phyloP scores from a whole-genome alignment of 1,284 basidiomycete species.

The Malassezia furfur region DNA sequence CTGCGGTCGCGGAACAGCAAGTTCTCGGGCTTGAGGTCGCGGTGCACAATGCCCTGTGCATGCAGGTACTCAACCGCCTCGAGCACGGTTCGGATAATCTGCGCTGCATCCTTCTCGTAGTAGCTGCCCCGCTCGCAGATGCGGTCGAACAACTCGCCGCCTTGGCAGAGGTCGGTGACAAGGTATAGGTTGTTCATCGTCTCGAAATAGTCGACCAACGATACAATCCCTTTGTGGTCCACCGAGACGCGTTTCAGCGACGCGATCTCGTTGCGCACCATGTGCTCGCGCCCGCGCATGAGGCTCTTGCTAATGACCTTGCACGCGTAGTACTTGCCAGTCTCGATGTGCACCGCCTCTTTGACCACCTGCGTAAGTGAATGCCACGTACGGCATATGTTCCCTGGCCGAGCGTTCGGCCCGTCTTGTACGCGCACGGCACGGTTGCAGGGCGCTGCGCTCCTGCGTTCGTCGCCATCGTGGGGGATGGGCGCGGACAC shows the following conservation, averaged over 20 bases:
- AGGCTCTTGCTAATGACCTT: constrained; percentile 76
- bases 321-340: constrained; percentile 53
- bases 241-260: constrained; percentile 90
- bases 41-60: constrained; percentile 70
- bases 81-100: constrained; percentile 75
- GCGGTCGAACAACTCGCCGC: constrained; percentile 93
- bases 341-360: constrained; percentile 91
- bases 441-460: constrained; percentile 30
- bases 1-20: constrained; percentile 80
- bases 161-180: constrained; percentile 91
- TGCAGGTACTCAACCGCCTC: constrained; percentile 86
- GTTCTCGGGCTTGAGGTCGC: constrained; percentile 94
- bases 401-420: constrained; percentile 60
- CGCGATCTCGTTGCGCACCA: constrained; percentile 88
- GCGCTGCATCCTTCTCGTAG: constrained; percentile 86
- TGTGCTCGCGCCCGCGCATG: constrained; percentile 61
- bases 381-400: constrained; percentile 58
- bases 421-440: constrained; percentile 46
- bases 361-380: constrained; percentile 58
- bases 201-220: constrained; percentile 93
- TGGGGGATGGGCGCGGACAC: background rate
- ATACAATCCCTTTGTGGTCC: constrained; percentile 63
- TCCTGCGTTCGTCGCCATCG: background rate
- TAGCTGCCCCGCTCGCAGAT: constrained; percentile 97
- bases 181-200: constrained; percentile 77